Base-by-base conservation (phyloP, 1,284 basidiomycete species). In the Ganoderma boninense region DNA sequence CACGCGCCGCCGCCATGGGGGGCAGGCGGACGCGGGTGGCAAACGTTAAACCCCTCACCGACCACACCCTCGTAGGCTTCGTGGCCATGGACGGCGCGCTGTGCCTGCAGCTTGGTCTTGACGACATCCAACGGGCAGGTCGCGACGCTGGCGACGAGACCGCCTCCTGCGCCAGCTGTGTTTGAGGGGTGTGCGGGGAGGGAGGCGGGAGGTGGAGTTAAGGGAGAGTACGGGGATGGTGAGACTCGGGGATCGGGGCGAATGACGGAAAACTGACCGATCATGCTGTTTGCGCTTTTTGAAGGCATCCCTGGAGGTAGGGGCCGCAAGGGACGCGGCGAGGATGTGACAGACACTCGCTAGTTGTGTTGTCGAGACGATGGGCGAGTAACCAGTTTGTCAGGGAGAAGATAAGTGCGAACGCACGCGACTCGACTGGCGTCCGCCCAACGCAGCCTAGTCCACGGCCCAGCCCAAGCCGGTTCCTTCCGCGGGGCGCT, bases 71-170 rank as follows among this genome's bases (percentile, higher is more conserved):
- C 84, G 81, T 97, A 97, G 20, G 88, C 90, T 68, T 84, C 81
- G 71, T 92, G 87, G 42, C 92, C 92, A 62, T 86, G 86, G 38
- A 90, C 82, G 32, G 87, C 85, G 69, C 89, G 87, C 81, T 98
- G 96, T 23, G 98, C 97, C 84, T 99, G 97, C 59, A 99, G 84
- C 75, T 95, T 95, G 0, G 97, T 99, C 86, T 99, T 99, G 82
- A 99, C 88, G 60, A 99, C 97, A 81, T 99, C 97, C 69, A 99
- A 87, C 8, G 97, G 97, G 81, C 98, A 99, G 11, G 97, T 99
- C 70, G 97, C 95, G 74, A 99, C 88, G 80, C 94, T 96, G 67
- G 95, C 94, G 75, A 97, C 94, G 71, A 99, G 87, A 71, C 97
- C 97, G 67, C 93, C 92, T 65, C 93, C 93, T 72, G 94, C 93